phyloP scores from a whole-genome alignment of 805 yeast genomes.

The Ogataea naganishii region DNA sequence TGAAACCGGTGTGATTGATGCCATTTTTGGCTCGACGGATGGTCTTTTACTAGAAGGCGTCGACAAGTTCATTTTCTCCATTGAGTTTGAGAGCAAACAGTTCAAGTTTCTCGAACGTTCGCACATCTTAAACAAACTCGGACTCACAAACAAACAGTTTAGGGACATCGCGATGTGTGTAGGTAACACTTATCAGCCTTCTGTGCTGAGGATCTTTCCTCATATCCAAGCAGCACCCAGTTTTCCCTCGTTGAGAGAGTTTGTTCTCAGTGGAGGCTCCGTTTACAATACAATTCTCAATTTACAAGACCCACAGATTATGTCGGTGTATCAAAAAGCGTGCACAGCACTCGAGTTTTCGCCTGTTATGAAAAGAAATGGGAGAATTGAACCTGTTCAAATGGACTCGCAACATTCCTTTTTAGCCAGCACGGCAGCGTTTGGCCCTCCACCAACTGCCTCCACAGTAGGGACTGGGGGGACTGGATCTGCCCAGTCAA shows the following conservation, averaged over 20 bases:
- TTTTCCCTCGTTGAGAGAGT: conserved; percentile 22
- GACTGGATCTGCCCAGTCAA: conserved; percentile 6
- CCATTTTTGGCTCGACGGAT: conserved; percentile 81
- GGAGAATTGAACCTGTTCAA: conserved; percentile 52
- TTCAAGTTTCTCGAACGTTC: conserved; percentile 58
- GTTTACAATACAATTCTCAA: conserved; percentile 39
- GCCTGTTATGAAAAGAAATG: conserved; percentile 66
- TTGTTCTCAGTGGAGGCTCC: conserved; percentile 31
- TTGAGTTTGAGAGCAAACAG: conserved; percentile 58
- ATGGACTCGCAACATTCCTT: conserved; percentile 14
- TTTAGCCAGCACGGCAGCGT: conserved; percentile 7
- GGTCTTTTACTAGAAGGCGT: conserved; percentile 47
- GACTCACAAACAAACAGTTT: conserved; percentile 56
- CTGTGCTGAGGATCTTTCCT: conserved; percentile 45
- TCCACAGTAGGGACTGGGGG: conserved; percentile 6
- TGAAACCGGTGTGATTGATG: conserved; percentile 50
- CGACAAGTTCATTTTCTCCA: conserved; percentile 63
- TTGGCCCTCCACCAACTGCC: conserved; percentile 6
- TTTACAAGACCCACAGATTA: conserved; percentile 34
- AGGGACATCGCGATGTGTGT: conserved; percentile 68
- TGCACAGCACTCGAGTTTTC: conserved; percentile 57
- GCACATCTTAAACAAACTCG: conserved; percentile 51
- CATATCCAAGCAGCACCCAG: conserved; percentile 19
- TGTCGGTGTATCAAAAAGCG: conserved; percentile 57
- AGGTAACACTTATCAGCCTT: conserved; percentile 71